Conservation (phyloP, 768 basidiomycete genomes). For the Collybiopsis luxurians region DNA sequence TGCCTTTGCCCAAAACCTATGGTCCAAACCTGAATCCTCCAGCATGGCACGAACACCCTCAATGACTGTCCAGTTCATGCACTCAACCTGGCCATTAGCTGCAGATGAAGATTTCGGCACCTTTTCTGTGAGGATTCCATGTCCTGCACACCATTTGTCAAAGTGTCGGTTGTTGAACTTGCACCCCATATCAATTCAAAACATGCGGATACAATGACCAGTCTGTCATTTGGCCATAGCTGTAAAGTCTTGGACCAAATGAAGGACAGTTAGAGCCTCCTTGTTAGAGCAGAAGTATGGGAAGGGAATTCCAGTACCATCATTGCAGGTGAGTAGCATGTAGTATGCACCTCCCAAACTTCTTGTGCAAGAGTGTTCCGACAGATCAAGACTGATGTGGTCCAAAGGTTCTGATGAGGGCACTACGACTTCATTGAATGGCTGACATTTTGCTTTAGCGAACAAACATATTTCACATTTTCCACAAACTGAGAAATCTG, state of each 20-base stretch:
- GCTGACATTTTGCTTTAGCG: neutral
- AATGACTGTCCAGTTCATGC: neutral
- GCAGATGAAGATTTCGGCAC: neutral
- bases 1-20: neutral
- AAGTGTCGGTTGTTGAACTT: neutral
- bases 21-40: neutral
- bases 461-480: neutral
- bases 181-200: neutral
- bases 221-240: neutral
- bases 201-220: neutral
- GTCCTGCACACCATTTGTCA: neutral
- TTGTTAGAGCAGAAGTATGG: neutral
- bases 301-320: neutral
- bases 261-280: neutral
- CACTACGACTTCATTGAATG: conserved; percentile 5
- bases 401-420: neutral
- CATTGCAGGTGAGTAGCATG: neutral
- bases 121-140: neutral
- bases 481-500: neutral
- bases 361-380: neutral
- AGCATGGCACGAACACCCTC: neutral
- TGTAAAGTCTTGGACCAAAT: neutral
- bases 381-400: neutral
- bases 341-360: neutral
- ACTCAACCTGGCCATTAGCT: neutral